These are phyloP conservation scores for Aurinia saxatilis DNA, from an alignment of 345 rosid genomes.

Conservation along the genomic window DNA sequence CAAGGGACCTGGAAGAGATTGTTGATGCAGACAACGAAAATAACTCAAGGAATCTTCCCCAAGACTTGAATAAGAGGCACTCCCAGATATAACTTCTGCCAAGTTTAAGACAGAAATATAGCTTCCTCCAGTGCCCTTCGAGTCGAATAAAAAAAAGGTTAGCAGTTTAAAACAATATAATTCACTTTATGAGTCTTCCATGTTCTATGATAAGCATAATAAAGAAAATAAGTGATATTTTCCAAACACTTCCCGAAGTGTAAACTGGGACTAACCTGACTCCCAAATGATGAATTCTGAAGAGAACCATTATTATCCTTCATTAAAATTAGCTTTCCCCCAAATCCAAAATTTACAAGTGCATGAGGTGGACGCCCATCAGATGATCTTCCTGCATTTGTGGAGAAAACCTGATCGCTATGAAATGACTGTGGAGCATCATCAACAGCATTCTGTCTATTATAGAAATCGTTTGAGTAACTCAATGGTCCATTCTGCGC, in stretches of 20 bases:
- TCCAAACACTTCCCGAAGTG: not conserved
- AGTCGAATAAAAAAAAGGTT: conserved; percentile 26
- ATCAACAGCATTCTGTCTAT: conserved; percentile 37
- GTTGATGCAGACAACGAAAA: conserved; percentile 63
- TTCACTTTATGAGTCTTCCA: not conserved
- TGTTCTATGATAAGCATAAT: not conserved
- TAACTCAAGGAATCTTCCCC: conserved; percentile 48
- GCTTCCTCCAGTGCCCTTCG: conserved; percentile 54
- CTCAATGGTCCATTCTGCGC: conserved; percentile 44
- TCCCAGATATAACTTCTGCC: conserved; percentile 59
- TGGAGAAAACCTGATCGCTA: conserved; percentile 47
- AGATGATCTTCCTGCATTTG: conserved; percentile 57
- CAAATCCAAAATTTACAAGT: conserved; percentile 88
- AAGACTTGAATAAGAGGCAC: conserved; percentile 28
- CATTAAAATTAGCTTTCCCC: conserved; percentile 84
- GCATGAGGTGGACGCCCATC: conserved; percentile 97
- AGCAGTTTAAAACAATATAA: conserved; percentile 9
- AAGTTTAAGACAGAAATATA: conserved; percentile 62
- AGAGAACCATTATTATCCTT: conserved; percentile 41
- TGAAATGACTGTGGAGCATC: conserved; percentile 46
- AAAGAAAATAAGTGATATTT: not conserved
- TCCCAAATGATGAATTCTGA: conserved; percentile 48
- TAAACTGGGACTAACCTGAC: conserved; percentile 56
- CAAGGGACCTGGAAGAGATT: conserved; percentile 88
- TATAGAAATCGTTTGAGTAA: conserved; percentile 45